Evolutionary conservation across 768 basidiomycete species (phyloP).

Genomic region (Boletus patriciae): DNA sequence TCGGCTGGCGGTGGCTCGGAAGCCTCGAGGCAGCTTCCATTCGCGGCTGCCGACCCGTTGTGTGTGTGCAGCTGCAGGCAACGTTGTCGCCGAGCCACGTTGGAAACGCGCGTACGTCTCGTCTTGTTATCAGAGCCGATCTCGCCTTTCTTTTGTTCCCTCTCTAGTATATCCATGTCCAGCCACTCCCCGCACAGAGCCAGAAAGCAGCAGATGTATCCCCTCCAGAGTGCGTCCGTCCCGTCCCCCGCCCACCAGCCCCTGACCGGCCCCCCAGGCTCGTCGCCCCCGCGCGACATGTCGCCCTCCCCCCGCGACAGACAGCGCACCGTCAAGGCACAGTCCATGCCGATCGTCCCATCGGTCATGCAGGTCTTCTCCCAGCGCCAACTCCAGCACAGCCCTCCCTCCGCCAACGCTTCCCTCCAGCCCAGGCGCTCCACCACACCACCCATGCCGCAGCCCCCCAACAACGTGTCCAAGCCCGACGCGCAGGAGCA

Average conservation of each 20-base stretch:
- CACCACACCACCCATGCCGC: constrained; percentile 23
- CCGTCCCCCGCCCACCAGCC: constrained; percentile 4
- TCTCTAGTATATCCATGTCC: constrained; percentile 45
- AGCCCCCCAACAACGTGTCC: constrained; percentile 29
- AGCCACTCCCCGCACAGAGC: constrained; percentile 59
- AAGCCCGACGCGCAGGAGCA: constrained; percentile 41
- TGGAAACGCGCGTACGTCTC: constrained; percentile 58
- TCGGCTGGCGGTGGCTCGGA: background rate
- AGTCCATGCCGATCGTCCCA: constrained; percentile 64
- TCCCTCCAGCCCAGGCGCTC: constrained; percentile 37
- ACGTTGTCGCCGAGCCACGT: constrained; percentile 60
- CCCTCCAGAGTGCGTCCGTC: constrained; percentile 47
- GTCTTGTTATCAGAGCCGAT: constrained; percentile 33
- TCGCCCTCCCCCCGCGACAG: constrained; percentile 47
- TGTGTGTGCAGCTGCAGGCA: constrained; percentile 38
- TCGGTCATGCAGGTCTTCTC: constrained; percentile 53
- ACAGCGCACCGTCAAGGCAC: constrained; percentile 55
- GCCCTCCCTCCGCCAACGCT: constrained; percentile 34
- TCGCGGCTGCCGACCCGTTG: constrained; percentile 41
- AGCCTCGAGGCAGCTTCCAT: constrained; percentile 52
- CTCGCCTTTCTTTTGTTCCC: constrained; percentile 35
- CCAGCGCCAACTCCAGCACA: constrained; percentile 40
- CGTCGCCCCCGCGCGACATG: constrained; percentile 40
- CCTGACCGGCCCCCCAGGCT: constrained; percentile 13
- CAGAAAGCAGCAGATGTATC: constrained; percentile 49